Conservation (phyloP, 805 yeast species). For the Cyberlindnera euphorbiae region DNA sequence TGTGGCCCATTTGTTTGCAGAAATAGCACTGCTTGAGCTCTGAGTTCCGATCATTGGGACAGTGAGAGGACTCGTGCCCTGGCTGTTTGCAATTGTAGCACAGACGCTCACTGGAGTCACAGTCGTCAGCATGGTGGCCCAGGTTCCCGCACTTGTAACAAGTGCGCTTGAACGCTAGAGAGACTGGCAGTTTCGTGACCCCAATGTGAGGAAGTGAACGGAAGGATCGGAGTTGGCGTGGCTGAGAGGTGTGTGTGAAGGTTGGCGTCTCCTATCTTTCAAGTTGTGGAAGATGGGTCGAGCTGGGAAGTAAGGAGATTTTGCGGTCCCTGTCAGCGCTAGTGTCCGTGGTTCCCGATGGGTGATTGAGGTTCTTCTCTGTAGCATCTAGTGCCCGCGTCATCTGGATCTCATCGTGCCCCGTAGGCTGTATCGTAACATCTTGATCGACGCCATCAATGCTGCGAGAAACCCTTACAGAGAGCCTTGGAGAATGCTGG, state of each 20-base stretch:
- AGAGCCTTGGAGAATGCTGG: too few species aligned
- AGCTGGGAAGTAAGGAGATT: too few species aligned
- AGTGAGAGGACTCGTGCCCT: constrained; percentile 26
- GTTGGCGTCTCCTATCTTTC: background rate
- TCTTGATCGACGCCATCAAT: too few species aligned
- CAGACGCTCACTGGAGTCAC: constrained; percentile 22
- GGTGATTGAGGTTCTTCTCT: too few species aligned
- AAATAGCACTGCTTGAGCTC: constrained; percentile 27
- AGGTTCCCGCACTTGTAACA: constrained; percentile 29
- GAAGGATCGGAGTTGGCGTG: background rate
- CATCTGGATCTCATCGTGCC: too few species aligned
- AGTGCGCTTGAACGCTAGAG: constrained; percentile 25
- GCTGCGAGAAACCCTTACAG: too few species aligned
- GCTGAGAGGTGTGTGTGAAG: background rate
- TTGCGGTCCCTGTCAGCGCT: too few species aligned
- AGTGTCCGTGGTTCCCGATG: too few species aligned
- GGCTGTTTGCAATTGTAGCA: constrained; percentile 31
- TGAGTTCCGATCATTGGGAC: constrained; percentile 21
- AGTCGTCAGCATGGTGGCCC: constrained; percentile 29
- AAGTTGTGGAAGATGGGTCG: too few species aligned
- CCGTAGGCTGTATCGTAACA: too few species aligned
- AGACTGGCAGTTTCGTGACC: constrained; percentile 13
- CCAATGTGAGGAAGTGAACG: constrained; percentile 3
- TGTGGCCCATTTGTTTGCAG: constrained; percentile 27
- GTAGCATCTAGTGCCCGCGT: too few species aligned